Evolutionary conservation across 371 early-diverging fungal genomes (phyloP).

Genomic region (Mucor indicus): DNA sequence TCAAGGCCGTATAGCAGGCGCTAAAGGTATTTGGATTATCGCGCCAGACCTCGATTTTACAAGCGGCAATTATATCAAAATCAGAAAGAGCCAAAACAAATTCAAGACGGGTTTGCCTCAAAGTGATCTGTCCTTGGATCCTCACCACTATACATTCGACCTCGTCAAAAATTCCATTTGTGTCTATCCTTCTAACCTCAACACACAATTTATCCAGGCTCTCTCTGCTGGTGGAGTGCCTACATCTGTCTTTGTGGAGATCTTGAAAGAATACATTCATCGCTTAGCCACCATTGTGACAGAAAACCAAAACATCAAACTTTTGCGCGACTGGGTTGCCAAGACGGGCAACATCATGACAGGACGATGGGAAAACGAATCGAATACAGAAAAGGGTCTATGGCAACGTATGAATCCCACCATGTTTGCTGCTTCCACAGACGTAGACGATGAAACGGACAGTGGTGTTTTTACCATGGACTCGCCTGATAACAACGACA

Average conservation of each 20-base stretch:
- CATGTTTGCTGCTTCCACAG: constrained; percentile 3
- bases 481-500: background rate
- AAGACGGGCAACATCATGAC: constrained; percentile 28
- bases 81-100: constrained; percentile 41
- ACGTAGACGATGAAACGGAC: constrained; percentile 21
- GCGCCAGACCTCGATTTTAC: constrained; percentile 30
- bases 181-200: constrained; percentile 37
- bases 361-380: constrained; percentile 31
- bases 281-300: constrained; percentile 28
- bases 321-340: constrained; percentile 37
- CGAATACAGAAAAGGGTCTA: constrained; percentile 17
- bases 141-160: constrained; percentile 42
- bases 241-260: constrained; percentile 29
- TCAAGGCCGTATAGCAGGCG: constrained; percentile 50
- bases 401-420: constrained; percentile 26
- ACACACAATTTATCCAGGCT: constrained; percentile 50
- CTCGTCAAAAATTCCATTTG: constrained; percentile 33
- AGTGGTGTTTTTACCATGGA: constrained; percentile 9
- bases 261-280: constrained; percentile 34
- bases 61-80: constrained; percentile 35
- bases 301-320: constrained; percentile 25
- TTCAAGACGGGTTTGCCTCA: constrained; percentile 35
- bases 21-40: constrained; percentile 49
- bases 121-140: constrained; percentile 23
- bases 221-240: constrained; percentile 40